phyloP scores from a whole-genome alignment of 257 asterid genomes.

The Echium plantagineum region DNA sequence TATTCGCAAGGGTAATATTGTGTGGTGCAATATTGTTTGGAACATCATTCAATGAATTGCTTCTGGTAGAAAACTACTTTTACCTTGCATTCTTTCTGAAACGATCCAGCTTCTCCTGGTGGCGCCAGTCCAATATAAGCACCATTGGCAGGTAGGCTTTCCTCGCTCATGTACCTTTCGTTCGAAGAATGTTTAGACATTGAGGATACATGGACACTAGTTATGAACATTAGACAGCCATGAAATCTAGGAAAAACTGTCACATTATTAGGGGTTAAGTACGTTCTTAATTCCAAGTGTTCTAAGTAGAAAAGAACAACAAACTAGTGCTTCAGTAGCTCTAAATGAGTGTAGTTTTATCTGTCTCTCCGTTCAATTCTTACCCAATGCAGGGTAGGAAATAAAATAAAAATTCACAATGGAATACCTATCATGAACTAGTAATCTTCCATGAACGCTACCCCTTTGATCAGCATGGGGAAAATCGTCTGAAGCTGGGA shows the following conservation, averaged over 20 bases:
- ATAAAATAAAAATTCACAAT: not conserved
- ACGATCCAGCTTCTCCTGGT: constrained; percentile 69
- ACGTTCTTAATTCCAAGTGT: not conserved
- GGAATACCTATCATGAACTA: constrained; percentile 59
- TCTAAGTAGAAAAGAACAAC: not conserved
- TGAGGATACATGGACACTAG: not conserved
- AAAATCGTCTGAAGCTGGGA: constrained; percentile 72
- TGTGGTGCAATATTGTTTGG: not conserved
- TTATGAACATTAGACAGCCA: not conserved
- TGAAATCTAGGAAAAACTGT: no score
- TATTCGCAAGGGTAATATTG: not conserved
- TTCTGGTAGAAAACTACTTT: not conserved
- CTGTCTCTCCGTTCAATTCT: not conserved
- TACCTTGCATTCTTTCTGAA: constrained; percentile 85
- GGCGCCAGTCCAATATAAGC: constrained; percentile 77
- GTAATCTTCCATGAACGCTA: constrained; percentile 43
- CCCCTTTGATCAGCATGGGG: constrained; percentile 56
- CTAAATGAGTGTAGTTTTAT: not conserved
- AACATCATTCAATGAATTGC: not conserved
- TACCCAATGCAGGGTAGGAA: not conserved
- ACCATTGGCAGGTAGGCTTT: constrained; percentile 42
- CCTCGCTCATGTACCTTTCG: constrained; percentile 32
- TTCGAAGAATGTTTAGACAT: not conserved
- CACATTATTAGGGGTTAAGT: no score
- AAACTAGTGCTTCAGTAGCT: not conserved